Evolutionary conservation across 2,329 filamentous ascomycete genomes (phyloP).

Genomic region (Aspergillus tamarii): DNA sequence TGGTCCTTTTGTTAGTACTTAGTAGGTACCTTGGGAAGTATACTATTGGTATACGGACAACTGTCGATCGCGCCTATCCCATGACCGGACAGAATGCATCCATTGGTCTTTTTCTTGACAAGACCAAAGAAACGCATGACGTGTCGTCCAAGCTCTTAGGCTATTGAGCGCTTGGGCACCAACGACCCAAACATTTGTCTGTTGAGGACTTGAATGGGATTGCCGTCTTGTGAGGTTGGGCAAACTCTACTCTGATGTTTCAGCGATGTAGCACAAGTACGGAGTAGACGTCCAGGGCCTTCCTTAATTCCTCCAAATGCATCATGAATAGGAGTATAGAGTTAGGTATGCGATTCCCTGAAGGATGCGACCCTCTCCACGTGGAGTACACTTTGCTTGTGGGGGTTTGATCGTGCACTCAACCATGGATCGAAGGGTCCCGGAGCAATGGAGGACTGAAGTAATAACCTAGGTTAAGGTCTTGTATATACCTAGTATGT

Average conservation of each 20-base stretch:
- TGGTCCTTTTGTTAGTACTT: not conserved
- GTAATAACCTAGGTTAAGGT: constrained; percentile 3
- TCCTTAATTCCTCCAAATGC: not conserved
- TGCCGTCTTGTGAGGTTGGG: not conserved
- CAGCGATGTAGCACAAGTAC: not conserved
- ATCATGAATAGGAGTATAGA: not conserved
- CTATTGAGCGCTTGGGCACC: not conserved
- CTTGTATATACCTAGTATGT: not conserved
- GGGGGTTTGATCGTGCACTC: not conserved
- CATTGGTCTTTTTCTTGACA: not conserved
- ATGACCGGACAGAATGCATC: not conserved
- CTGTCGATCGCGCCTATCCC: not conserved
- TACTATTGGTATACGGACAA: not conserved
- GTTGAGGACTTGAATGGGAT: too few relatives aligned
- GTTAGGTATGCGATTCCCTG: not conserved
- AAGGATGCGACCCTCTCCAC: not conserved
- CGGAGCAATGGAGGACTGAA: not conserved
- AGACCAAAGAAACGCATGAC: not conserved
- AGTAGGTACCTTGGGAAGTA: too few relatives aligned
- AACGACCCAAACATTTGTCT: not conserved
- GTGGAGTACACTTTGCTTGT: not conserved
- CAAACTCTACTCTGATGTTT: not conserved
- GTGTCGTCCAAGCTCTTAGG: not conserved
- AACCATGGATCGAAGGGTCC: not conserved
- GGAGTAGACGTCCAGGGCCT: not conserved